Percentiles rank a stretch among this genome's conserved stretches.
phyloP scores from a whole-genome alignment of 73 alveolate species.

The Symbiodinium natans region DNA sequence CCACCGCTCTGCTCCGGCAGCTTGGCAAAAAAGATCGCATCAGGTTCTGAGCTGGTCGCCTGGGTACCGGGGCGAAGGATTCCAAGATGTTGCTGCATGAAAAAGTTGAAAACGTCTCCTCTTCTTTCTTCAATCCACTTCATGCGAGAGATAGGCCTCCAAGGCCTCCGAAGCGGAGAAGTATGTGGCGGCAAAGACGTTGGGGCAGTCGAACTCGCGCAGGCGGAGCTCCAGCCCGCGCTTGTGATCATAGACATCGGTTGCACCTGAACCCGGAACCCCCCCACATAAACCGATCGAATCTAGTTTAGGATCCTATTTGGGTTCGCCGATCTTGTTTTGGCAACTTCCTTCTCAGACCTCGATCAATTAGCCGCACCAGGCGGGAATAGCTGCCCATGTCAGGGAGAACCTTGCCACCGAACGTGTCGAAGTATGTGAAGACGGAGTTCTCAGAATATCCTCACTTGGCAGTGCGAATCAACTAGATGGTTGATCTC shows the following conservation, averaged over 20 bases:
- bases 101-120: no score
- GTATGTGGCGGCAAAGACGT: constrained; percentile 45
- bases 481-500: no score
- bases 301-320: no score
- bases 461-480: neutral
- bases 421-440: constrained; percentile 69
- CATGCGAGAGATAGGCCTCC: constrained; percentile 1
- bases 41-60: neutral
- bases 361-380: constrained; percentile 44
- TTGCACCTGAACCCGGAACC: neutral
- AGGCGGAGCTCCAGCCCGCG: constrained; percentile 73
- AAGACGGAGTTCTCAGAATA: constrained; percentile 17
- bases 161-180: constrained; percentile 26
- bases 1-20: constrained; percentile 74
- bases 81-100: no score
- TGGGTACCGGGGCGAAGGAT: no score
- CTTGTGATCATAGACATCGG: constrained; percentile 73
- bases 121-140: no score
- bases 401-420: neutral
- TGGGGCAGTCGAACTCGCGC: constrained; percentile 17
- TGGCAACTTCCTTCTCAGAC: no score
- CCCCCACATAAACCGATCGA: no score
- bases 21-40: constrained; percentile 59
- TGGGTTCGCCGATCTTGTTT: no score
- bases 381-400: neutral